Conservation (phyloP, 352 stramenopile genomes). For the Globisporangium viniferum region DNA sequence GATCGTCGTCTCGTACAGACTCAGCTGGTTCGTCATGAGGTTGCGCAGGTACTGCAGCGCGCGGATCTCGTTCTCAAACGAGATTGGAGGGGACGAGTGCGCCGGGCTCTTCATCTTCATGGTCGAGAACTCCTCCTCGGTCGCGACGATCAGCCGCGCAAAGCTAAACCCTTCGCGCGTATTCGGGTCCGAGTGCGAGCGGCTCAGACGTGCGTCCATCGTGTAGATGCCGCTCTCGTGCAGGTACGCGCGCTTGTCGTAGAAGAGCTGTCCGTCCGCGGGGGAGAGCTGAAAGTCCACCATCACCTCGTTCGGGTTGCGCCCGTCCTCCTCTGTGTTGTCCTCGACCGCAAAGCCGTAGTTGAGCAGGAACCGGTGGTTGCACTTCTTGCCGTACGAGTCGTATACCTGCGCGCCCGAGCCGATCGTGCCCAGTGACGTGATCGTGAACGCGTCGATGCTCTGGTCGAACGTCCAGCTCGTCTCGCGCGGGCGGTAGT, state of each 20-base stretch:
- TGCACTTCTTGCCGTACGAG: constrained; percentile 99
- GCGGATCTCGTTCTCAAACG: constrained; percentile 83
- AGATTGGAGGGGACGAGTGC: constrained; percentile 77
- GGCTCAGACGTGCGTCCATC: constrained; percentile 83
- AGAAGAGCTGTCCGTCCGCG: constrained; percentile 70
- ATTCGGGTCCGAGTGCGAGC: constrained; percentile 80
- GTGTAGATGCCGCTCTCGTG: constrained; percentile 86
- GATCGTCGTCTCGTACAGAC: constrained; percentile 81
- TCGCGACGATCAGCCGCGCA: constrained; percentile 78
- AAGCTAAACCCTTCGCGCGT: constrained; percentile 87
- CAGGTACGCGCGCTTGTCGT: constrained; percentile 82
- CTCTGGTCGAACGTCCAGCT: constrained; percentile 90
- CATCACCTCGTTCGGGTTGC: constrained; percentile 98
- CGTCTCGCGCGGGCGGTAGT: constrained; percentile 98
- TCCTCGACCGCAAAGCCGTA: constrained; percentile 99
- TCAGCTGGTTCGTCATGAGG: constrained; percentile 80
- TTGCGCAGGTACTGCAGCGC: constrained; percentile 67
- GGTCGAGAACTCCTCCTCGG: constrained; percentile 76
- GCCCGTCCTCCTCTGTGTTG: constrained; percentile 97
- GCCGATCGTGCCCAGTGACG: constrained; percentile 76
- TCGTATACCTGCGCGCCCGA: constrained; percentile 96
- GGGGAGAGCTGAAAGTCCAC: constrained; percentile 75
- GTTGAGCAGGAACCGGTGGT: constrained; percentile 99
- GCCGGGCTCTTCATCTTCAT: constrained; percentile 81
- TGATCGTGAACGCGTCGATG: constrained; percentile 87